These are phyloP conservation scores for Acidiella bohemica DNA, from an alignment of 495 filamentous ascomycete species.

Conservation along the genomic window DNA sequence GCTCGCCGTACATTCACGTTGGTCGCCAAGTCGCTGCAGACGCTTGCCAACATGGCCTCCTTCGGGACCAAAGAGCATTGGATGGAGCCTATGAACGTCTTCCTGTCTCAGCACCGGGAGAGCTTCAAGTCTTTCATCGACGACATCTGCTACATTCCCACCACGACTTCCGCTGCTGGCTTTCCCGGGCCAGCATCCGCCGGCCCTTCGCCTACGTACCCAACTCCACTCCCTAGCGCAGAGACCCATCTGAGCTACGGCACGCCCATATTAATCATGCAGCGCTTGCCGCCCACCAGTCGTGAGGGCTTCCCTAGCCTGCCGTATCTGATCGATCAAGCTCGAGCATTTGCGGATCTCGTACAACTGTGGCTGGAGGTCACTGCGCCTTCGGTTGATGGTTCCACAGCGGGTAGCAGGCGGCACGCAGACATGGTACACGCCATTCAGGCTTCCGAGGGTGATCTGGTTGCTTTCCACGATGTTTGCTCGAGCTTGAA, in stretches of 20 bases:
- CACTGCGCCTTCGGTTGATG: slow-evolving; percentile 22
- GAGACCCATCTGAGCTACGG: slow-evolving; percentile 44
- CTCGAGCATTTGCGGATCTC: slow-evolving; percentile 75
- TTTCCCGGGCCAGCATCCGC: slow-evolving; percentile 28
- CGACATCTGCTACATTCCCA: slow-evolving; percentile 66
- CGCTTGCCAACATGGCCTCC: slow-evolving; percentile 79
- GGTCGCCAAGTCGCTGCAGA: slow-evolving; percentile 91
- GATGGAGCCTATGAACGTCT: slow-evolving; percentile 98
- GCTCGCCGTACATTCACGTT: slow-evolving; percentile 87
- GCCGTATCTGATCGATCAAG: slow-evolving; percentile 85
- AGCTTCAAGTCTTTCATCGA: slow-evolving; percentile 84
- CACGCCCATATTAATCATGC: slow-evolving; percentile 82
- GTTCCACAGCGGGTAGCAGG: neutral
- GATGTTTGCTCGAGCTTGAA: slow-evolving; percentile 56
- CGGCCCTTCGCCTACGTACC: slow-evolving; percentile 47
- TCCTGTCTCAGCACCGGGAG: slow-evolving; percentile 47
- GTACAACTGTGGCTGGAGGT: slow-evolving; percentile 69
- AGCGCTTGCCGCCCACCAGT: slow-evolving; percentile 64
- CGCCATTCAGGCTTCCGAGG: slow-evolving; percentile 39
- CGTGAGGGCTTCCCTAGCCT: slow-evolving; percentile 90
- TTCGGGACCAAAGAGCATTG: slow-evolving; percentile 93
- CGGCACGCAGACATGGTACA: slow-evolving; percentile 11
- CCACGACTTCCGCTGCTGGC: slow-evolving; percentile 30
- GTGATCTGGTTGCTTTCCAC: slow-evolving; percentile 61
- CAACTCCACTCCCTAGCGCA: slow-evolving; percentile 34